Conservation (phyloP, 202 grass and related monocot genomes). For the Hordeum pubiflorum region DNA sequence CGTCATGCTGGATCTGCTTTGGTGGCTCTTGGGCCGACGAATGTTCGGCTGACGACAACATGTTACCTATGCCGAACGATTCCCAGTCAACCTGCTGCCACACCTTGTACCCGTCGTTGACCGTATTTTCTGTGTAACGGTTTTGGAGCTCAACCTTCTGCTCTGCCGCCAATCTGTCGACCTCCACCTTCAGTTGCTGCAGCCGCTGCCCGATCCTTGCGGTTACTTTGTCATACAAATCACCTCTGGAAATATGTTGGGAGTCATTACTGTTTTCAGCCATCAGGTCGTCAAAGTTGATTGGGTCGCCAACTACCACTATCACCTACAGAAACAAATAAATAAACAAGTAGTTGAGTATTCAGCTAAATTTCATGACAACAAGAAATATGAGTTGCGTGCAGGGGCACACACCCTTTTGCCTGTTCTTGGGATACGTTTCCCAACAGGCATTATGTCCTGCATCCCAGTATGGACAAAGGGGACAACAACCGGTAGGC, state of each 20-base stretch:
- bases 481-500: conserved; percentile 60
- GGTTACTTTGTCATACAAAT: conserved; percentile 64
- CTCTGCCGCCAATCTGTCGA: conserved; percentile 54
- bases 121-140: neutral
- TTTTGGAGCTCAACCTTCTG: conserved; percentile 34
- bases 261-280: conserved; percentile 33
- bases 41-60: conserved; percentile 41
- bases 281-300: conserved; percentile 72
- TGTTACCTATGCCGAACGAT: conserved; percentile 66
- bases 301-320: conserved; percentile 86
- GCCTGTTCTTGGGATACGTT: conserved; percentile 61
- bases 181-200: conserved; percentile 60
- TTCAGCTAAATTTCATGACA: neutral
- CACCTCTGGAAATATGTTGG: conserved; percentile 43
- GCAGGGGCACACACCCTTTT: conserved; percentile 40
- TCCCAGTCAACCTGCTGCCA: conserved; percentile 94
- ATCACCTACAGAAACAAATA: conserved; percentile 50
- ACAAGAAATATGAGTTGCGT: neutral
- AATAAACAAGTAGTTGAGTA: neutral
- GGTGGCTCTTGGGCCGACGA: neutral
- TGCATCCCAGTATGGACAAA: conserved; percentile 96
- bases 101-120: conserved; percentile 24
- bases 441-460: conserved; percentile 90
- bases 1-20: conserved; percentile 11
- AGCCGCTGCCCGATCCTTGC: conserved; percentile 61